Conservation (phyloP, 1,284 basidiomycete species). For the Lentinula novae-zelandiae region DNA sequence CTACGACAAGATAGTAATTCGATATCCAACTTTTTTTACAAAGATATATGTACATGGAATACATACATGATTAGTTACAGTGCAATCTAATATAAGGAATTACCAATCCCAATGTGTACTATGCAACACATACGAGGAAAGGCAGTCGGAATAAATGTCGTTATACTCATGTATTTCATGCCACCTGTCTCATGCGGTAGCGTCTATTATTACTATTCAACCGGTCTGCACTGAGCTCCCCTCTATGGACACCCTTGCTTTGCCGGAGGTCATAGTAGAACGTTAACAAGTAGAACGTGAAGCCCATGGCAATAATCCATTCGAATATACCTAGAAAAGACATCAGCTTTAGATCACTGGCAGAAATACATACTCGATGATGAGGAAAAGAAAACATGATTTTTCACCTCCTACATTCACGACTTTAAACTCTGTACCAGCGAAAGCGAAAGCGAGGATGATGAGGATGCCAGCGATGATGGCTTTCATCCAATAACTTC, state of each 20-base stretch:
- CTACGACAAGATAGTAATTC: no score
- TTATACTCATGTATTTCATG: not conserved
- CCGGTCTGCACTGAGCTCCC: slow-evolving; percentile 27
- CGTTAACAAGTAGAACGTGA: slow-evolving; percentile 65
- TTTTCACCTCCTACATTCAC: slow-evolving; percentile 48
- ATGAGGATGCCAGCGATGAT: slow-evolving; percentile 55
- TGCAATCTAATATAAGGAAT: no score
- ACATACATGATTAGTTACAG: no score
- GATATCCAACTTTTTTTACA: no score
- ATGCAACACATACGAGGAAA: no score
- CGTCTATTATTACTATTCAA: not conserved
- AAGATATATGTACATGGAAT: no score
- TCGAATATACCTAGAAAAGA: slow-evolving; percentile 51
- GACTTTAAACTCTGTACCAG: slow-evolving; percentile 41
- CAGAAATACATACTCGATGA: not conserved
- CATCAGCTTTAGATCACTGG: no score
- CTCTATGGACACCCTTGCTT: slow-evolving; percentile 42
- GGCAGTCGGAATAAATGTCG: not conserved
- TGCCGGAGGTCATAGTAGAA: slow-evolving; percentile 65
- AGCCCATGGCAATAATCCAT: slow-evolving; percentile 70
- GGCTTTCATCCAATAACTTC: slow-evolving; percentile 61
- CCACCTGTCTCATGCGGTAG: not conserved
- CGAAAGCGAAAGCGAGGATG: slow-evolving; percentile 59
- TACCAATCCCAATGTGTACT: no score
- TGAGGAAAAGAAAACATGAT: not conserved